A percentile compares a stretch with the other conserved stretches of the same genome.
Evolutionary conservation across 805 yeast genomes (phyloP).

Genomic region (Suhomyces sp.): DNA sequence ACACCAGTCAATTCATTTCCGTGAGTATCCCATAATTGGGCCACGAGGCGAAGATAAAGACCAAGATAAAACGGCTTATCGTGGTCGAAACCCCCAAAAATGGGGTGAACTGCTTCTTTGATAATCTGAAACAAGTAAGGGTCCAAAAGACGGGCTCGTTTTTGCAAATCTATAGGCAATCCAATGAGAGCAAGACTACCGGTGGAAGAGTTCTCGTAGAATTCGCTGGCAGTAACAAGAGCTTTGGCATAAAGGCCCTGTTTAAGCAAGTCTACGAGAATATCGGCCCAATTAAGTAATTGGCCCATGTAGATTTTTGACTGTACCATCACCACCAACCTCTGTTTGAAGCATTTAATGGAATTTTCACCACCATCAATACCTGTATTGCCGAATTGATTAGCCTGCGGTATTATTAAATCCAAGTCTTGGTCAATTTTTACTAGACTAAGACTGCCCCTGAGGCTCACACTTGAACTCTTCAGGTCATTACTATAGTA

Average conservation of each 20-base stretch:
- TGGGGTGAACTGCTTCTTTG: slow-evolving; percentile 46
- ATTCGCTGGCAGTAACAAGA: slow-evolving; percentile 51
- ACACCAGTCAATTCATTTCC: slow-evolving; percentile 10
- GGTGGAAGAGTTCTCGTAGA: slow-evolving; percentile 34
- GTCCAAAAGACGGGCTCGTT: slow-evolving; percentile 48
- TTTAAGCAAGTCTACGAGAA: slow-evolving; percentile 47
- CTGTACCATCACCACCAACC: slow-evolving; percentile 15
- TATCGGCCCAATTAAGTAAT: slow-evolving; percentile 68
- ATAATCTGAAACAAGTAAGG: slow-evolving; percentile 59
- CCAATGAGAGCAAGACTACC: slow-evolving; percentile 53
- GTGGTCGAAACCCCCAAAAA: slow-evolving; percentile 25
- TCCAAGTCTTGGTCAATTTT: neutral
- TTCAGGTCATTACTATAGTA: neutral
- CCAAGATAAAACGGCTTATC: slow-evolving; percentile 7
- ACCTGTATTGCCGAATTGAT: too few species aligned
- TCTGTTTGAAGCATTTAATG: slow-evolving; percentile 22
- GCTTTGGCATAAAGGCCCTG: slow-evolving; percentile 53
- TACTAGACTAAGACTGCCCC: neutral
- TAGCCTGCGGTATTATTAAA: neutral
- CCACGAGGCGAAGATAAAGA: slow-evolving; percentile 16
- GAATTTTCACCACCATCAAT: slow-evolving; percentile 12
- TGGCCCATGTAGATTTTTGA: slow-evolving; percentile 53
- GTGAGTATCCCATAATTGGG: slow-evolving; percentile 2
- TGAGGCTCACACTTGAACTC: too few species aligned
- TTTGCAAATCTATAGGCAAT: slow-evolving; percentile 46